A percentile compares a stretch with the other conserved stretches of the same genome.
These are phyloP conservation scores for Paracamarosporium sp. DNA, from an alignment of 2,329 filamentous ascomycete genomes.

Conservation along the genomic window DNA sequence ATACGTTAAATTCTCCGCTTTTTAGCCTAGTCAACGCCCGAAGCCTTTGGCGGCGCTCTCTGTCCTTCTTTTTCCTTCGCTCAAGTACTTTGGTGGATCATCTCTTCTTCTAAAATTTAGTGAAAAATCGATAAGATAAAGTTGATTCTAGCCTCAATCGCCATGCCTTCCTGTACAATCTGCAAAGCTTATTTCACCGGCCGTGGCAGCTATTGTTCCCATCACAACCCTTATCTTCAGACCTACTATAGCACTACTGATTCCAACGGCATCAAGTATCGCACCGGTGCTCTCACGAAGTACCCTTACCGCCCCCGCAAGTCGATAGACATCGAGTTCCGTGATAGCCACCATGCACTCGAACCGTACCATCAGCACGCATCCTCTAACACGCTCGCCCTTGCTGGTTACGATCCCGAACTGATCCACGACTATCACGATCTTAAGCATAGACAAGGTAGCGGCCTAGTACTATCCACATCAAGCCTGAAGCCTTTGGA, in stretches of 20 bases:
- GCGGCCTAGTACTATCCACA: not conserved
- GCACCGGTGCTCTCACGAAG: conserved; percentile 1
- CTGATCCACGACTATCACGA: not conserved
- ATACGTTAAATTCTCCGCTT: too few relatives aligned
- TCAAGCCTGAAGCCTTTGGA: conserved; percentile 4
- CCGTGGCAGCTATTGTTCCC: conserved; percentile 18
- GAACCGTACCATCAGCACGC: not conserved
- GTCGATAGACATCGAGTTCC: not conserved
- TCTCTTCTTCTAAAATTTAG: too few relatives aligned
- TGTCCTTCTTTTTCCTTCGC: not conserved
- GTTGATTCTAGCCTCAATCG: not conserved
- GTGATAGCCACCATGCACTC: conserved; percentile 1
- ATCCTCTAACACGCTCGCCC: not conserved
- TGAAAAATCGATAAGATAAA: too few relatives aligned
- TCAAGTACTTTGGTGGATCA: not conserved
- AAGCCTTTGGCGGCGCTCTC: not conserved
- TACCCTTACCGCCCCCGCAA: not conserved
- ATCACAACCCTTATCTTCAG: conserved; percentile 12
- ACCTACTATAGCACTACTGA: conserved; percentile 12
- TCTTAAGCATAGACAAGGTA: not conserved
- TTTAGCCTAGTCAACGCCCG: not conserved
- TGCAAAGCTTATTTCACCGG: conserved; percentile 19
- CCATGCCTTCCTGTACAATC: conserved; percentile 20
- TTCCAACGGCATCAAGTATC: conserved; percentile 13
- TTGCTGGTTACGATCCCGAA: conserved; percentile 3